Evolutionary conservation across 2,329 filamentous ascomycete species (phyloP), one percentile per base, ranked within the genome.

Genomic region (Cordyceps pruinosa): DNA sequence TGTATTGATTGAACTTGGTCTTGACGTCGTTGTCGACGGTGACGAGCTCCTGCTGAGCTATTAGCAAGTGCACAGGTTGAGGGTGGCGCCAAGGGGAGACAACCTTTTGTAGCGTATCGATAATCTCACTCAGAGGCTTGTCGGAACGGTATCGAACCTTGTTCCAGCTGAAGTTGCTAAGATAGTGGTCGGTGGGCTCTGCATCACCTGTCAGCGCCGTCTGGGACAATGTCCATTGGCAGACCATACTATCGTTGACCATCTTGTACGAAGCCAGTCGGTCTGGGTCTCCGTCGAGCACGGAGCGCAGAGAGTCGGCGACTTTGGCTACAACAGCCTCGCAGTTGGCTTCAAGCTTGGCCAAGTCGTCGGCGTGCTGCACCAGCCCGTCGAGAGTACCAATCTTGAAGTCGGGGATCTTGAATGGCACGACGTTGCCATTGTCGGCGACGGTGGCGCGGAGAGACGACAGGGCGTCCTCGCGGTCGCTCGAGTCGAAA

Each of bases 1-100:
- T 97, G 78, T 97, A 97, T 75, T 97, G 92, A 71, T 84, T 89
- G 76, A 93, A 92, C 73, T 97, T 97, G 68, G 83, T 81, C 72
- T 96, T 96, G 73, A 97, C 89, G 70, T 97, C 94, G 71, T 91
- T 96, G 77, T 99, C 94, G 69, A 96, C 90, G 57, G 89, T 94
- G 60, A 86, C 81, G 56, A 96, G 83, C 76, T 97, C 94, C 89
- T 94, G 62, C 54, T 47, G 44, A 48, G 44, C 39, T 46, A 37
- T 57, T 7, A 35, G 50, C 34, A 39, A 51, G 13, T 15, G 42
- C 19, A 52, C 62, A 58, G 59, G 58, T 15, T 8, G 10, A 8
- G 2, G 39, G 37, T 13, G 42, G 26, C 28, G 21, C n/a, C n/a
- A n/a, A n/a, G 28, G 23, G 23, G 7, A 53, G 26, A 65, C 15